Evolutionary conservation across 169 alveolate genomes (phyloP).

Genomic region (Cyclospora cayetanensis): DNA sequence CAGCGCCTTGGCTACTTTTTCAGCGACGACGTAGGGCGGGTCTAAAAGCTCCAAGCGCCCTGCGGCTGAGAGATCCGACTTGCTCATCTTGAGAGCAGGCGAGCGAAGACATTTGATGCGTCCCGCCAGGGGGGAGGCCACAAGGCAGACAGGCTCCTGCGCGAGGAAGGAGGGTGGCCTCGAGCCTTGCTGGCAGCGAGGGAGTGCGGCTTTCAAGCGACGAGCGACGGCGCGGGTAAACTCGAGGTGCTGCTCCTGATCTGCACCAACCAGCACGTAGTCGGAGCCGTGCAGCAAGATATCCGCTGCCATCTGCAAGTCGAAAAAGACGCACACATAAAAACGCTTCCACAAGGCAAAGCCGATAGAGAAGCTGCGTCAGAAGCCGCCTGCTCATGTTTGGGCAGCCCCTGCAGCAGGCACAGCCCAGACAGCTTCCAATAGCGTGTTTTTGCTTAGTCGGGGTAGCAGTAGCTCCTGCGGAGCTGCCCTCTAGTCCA

Average conservation of each 20-base stretch:
- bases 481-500: too few relatives aligned
- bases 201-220: constrained; percentile 3
- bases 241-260: constrained; percentile 72
- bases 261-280: constrained; percentile 68
- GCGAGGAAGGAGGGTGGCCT: neutral
- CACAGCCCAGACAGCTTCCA: too few relatives aligned
- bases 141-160: neutral
- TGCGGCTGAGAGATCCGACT: neutral
- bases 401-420: neutral
- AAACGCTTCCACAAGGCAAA: too few relatives aligned
- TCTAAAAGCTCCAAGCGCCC: constrained; percentile 32
- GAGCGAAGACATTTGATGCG: neutral
- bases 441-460: too few relatives aligned
- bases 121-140: neutral
- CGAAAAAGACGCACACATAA: too few relatives aligned
- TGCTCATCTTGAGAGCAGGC: constrained; percentile 57
- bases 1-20: constrained; percentile 54
- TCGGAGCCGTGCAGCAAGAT: constrained; percentile 63
- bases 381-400: neutral
- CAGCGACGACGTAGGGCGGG: constrained; percentile 37
- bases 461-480: too few relatives aligned
- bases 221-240: constrained; percentile 65
- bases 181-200: neutral
- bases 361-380: neutral
- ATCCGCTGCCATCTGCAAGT: constrained; percentile 72